Conservation (phyloP, 2,329 filamentous ascomycete species). For the Aspergillus sp. region DNA sequence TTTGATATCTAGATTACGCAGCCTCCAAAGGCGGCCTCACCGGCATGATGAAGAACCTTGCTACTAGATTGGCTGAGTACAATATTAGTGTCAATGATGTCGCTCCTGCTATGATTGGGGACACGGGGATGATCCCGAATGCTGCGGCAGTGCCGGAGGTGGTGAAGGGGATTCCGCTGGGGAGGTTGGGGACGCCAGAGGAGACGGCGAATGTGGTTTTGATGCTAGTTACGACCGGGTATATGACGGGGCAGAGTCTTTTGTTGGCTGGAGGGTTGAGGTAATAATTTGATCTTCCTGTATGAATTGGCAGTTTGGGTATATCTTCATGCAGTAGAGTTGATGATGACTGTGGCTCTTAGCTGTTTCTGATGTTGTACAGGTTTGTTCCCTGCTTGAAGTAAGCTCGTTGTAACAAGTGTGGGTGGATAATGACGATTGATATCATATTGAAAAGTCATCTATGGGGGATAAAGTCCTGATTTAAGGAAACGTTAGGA, state of each 20-base stretch:
- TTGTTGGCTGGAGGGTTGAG: constrained; percentile 58
- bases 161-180: constrained; percentile 61
- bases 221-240: constrained; percentile 63
- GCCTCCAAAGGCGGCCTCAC: constrained; percentile 64
- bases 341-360: too few relatives aligned
- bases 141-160: constrained; percentile 62
- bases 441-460: too few relatives aligned
- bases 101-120: constrained; percentile 68
- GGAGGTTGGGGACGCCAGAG: constrained; percentile 59
- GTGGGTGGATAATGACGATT: too few relatives aligned
- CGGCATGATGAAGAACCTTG: constrained; percentile 67
- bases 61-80: constrained; percentile 58
- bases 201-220: constrained; percentile 64
- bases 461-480: too few relatives aligned
- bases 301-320: too few relatives aligned
- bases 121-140: constrained; percentile 64
- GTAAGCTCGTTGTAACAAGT: too few relatives aligned
- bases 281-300: constrained; percentile 23
- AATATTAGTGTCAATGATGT: constrained; percentile 69
- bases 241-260: constrained; percentile 60
- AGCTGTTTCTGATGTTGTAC: too few relatives aligned
- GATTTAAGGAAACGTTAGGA: too few relatives aligned
- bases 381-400: too few relatives aligned
- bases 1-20: constrained; percentile 47
- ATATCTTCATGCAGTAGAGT: too few relatives aligned